These are phyloP conservation scores for Cerioporus squamosus DNA, from an alignment of 1,284 basidiomycete genomes.

Conservation along the genomic window DNA sequence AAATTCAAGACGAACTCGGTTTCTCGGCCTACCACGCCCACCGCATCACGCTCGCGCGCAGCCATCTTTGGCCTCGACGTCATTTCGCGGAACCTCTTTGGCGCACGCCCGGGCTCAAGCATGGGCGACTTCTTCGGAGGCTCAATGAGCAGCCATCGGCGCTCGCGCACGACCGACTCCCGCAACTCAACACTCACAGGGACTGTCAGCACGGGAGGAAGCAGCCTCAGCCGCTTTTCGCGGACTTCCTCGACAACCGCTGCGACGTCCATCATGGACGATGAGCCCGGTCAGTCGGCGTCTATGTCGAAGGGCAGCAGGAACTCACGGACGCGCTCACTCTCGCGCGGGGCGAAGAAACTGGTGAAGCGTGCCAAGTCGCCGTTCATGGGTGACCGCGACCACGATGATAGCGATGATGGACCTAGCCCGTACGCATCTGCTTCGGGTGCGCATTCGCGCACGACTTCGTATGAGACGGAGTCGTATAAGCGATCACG, in stretches of 20 bases:
- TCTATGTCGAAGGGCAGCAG: constrained; percentile 35
- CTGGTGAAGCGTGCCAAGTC: constrained; percentile 64
- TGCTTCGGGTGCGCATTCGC: neutral
- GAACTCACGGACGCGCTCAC: constrained; percentile 44
- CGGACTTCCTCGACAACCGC: constrained; percentile 62
- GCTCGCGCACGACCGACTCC: constrained; percentile 65
- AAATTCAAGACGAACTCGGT: constrained; percentile 78
- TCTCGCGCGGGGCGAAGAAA: constrained; percentile 39
- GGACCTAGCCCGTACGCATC: constrained; percentile 15
- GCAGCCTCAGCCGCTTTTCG: constrained; percentile 71
- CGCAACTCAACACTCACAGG: constrained; percentile 73
- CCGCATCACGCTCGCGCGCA: constrained; percentile 71
- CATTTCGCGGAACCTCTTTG: constrained; percentile 81
- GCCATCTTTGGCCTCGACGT: constrained; percentile 85
- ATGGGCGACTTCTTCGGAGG: constrained; percentile 74
- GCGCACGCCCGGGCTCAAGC: constrained; percentile 58
- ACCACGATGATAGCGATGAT: constrained; percentile 47
- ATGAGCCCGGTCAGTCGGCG: constrained; percentile 43
- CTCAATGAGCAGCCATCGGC: constrained; percentile 64
- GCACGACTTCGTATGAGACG: constrained; percentile 4
- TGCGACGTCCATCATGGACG: constrained; percentile 64
- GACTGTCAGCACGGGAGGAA: constrained; percentile 53
- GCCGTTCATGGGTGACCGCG: constrained; percentile 45
- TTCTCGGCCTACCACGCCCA: constrained; percentile 83
- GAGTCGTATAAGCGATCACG: constrained; percentile 12